These are phyloP conservation scores for Peribolospora baueri DNA, from an alignment of 768 basidiomycete genomes.

Conservation along the genomic window DNA sequence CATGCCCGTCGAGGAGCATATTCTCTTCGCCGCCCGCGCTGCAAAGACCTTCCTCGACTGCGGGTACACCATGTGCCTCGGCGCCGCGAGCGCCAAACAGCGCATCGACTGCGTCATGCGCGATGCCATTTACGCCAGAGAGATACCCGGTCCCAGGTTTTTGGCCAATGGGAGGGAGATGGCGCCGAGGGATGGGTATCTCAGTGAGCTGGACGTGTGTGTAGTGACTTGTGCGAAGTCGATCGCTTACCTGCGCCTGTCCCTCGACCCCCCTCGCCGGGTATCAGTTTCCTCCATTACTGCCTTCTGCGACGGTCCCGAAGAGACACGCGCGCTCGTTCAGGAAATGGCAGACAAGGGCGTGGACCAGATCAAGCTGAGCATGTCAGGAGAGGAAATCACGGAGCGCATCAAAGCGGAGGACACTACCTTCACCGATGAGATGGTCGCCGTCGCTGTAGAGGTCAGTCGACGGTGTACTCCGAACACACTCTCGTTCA, in stretches of 20 bases:
- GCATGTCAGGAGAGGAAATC: slow-evolving; percentile 23
- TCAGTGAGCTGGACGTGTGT: no score
- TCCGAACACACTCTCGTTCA: background rate
- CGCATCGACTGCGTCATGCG: slow-evolving; percentile 20
- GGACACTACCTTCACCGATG: slow-evolving; percentile 20
- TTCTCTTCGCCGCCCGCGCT: slow-evolving; percentile 16
- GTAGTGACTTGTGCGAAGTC: background rate
- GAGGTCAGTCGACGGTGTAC: slow-evolving; percentile 8
- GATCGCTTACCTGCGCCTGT: background rate
- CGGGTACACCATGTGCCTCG: slow-evolving; percentile 24
- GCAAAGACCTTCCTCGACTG: slow-evolving; percentile 20
- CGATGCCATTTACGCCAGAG: slow-evolving; percentile 19
- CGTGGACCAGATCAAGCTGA: slow-evolving; percentile 18
- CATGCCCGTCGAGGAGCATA: slow-evolving; percentile 20
- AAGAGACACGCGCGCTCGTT: slow-evolving; percentile 17
- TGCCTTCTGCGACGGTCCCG: slow-evolving; percentile 15
- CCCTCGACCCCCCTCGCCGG: background rate
- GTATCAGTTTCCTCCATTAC: slow-evolving; percentile 19
- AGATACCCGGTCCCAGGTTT: no score
- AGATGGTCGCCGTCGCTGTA: slow-evolving; percentile 19
- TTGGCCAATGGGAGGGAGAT: slow-evolving; percentile 20
- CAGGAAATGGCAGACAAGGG: slow-evolving; percentile 14
- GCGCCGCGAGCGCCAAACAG: slow-evolving; percentile 20
- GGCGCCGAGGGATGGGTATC: slow-evolving; percentile 15
- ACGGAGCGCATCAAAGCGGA: slow-evolving; percentile 20